These are phyloP conservation scores for Fragaria iinumae DNA, from an alignment of 306 rosid species.

Conservation along the genomic window DNA sequence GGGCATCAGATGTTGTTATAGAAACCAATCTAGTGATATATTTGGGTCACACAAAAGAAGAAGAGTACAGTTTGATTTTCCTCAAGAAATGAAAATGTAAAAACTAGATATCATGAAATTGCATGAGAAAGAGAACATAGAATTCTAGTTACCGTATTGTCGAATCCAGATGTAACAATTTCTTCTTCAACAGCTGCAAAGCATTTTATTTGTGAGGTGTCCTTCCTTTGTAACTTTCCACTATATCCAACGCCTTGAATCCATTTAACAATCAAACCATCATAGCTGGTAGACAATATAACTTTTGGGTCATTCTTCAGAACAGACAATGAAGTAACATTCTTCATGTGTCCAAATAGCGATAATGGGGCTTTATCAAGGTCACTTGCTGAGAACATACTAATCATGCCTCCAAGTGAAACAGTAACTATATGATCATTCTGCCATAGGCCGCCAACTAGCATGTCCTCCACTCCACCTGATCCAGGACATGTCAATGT, in stretches of 20 bases:
- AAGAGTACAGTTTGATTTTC: neutral
- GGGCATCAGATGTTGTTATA: neutral
- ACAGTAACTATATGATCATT: conserved; percentile 76
- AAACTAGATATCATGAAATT: conserved; percentile 17
- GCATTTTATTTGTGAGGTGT: conserved; percentile 78
- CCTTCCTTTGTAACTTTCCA: conserved; percentile 80
- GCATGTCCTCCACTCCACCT: conserved; percentile 95
- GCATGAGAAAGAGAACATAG: conserved; percentile 14
- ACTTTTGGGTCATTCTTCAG: conserved; percentile 64
- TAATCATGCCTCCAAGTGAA: conserved; percentile 88
- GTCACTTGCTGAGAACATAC: conserved; percentile 67
- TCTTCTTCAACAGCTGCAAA: conserved; percentile 78
- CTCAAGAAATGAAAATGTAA: neutral
- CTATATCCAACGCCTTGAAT: conserved; percentile 81
- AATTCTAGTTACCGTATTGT: conserved; percentile 60
- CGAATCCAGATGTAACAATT: conserved; percentile 77
- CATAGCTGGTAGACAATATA: conserved; percentile 87
- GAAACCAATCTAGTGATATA: neutral
- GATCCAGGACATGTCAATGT: conserved; percentile 69
- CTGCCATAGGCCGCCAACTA: conserved; percentile 90
- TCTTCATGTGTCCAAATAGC: conserved; percentile 89
- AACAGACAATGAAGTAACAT: conserved; percentile 75
- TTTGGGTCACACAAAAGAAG: neutral
- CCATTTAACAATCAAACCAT: conserved; percentile 89
- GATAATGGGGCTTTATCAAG: conserved; percentile 71